Evolutionary conservation across 345 rosid genomes (phyloP).

Genomic region (Arabidopsis thaliana): TAIR10.1 NC_003076.8:21144501-21145000

Average conservation of each 20-base stretch:
- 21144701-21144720: slow-evolving; percentile 6
- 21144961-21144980: neutral
- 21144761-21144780: slow-evolving; percentile 21
- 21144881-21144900: slow-evolving; percentile 24
- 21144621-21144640: slow-evolving; percentile 9
- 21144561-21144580: slow-evolving; percentile 3
- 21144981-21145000: slow-evolving; percentile 34
- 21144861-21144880: slow-evolving; percentile 25
- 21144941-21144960: slow-evolving; percentile 38
- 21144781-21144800: neutral
- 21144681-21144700: slow-evolving; percentile 30
- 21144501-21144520: slow-evolving; percentile 18
- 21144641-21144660: neutral
- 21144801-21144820: neutral
- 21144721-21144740: slow-evolving; percentile 18
- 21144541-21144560: slow-evolving; percentile 19
- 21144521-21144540: neutral
- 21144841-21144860: slow-evolving; percentile 21
- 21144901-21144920: neutral
- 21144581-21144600: slow-evolving; percentile 31
- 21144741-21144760: slow-evolving; percentile 7
- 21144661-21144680: slow-evolving; percentile 22
- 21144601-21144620: slow-evolving; percentile 25
- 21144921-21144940: slow-evolving; percentile 13
- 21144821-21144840: neutral